Percentiles rank a stretch among this genome's conserved stretches.
These are phyloP conservation scores for Schizothecium vesticola DNA, from an alignment of 495 filamentous ascomycete species.

Conservation along the genomic window DNA sequence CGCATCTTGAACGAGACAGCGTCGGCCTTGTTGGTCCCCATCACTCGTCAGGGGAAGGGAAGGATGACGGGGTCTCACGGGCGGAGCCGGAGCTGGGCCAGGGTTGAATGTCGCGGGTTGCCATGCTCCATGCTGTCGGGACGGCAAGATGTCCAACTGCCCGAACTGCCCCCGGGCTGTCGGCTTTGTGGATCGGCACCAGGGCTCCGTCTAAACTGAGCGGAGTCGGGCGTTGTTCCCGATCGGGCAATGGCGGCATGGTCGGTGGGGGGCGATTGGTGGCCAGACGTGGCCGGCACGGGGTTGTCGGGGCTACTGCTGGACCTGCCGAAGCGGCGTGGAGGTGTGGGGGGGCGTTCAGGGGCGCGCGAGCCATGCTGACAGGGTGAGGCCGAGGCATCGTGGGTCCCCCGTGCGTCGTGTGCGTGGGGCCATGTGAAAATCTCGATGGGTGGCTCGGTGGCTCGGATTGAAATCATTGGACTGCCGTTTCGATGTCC, in stretches of 20 bases:
- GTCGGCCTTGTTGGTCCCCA: neutral
- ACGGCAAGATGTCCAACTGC: neutral
- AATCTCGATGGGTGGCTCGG: neutral
- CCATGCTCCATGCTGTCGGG: neutral
- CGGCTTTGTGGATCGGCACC: neutral
- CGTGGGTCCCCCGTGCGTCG: neutral
- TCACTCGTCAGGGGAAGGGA: neutral
- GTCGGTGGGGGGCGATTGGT: neutral
- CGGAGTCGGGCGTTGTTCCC: neutral
- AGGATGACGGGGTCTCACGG: neutral
- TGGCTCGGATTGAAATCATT: neutral
- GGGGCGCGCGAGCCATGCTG: neutral
- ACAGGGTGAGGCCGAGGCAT: neutral
- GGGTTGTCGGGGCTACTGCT: neutral
- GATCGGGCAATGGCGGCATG: neutral
- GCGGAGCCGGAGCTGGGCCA: neutral
- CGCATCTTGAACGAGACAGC: neutral
- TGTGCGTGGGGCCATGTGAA: neutral
- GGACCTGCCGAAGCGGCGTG: neutral
- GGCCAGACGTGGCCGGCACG: neutral
- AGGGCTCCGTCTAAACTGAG: neutral
- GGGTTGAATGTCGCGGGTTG: neutral
- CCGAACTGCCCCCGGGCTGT: neutral
- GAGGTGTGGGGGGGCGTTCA: neutral
- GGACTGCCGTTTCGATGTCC: neutral